Base-by-base conservation (phyloP, 1,284 basidiomycete species). In the Malassezia globosa region DNA sequence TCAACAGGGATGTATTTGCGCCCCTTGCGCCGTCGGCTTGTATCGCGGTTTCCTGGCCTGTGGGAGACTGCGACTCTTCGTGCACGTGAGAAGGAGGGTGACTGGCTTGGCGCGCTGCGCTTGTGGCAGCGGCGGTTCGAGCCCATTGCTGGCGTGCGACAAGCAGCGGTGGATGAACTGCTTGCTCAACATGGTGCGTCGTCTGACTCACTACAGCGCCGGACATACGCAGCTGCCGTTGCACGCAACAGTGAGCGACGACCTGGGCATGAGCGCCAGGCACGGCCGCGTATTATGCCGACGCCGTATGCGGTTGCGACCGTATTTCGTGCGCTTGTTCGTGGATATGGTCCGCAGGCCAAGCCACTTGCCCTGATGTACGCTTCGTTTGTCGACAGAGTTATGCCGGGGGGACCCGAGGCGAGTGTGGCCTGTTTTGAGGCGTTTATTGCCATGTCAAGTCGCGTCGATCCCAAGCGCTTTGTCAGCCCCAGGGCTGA, bases 21-120 rank as follows among this genome's bases (percentile, higher is more conserved):
- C 11, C 50, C 49, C 2, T 14, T 51, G 26, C 49, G 49, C 11
- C 22, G 22, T 14, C 43, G 43, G 8, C 33, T 46, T 10, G 21
- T 24, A 10, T 19, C 42, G 23, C n/a, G n/a, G n/a, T 29, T 13
- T 7, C 36, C 35, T 5, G 39, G 45, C 16, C 27, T 52, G 10
- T 52, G 39, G 33, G 44, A 52, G 22, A 51, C 49, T 13, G 50
- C 50, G 16, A 25, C 44, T 24, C 18, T 52, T 16, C 46, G 46
- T 29, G 42, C 50, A 19, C 50, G 44, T 14, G 44, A 47, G 19
- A 39, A 37, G 7, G 44, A 23, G 10, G 37, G 36, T 29, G 50
- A 52, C 37, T 43, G 37, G 39, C 42, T 23, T 16, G 44, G 44
- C 24, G 44, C 34, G 21, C 35, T 52, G 33, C 50, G 50, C 14